Evolutionary conservation across 2,329 filamentous ascomycete genomes (phyloP).

Genomic region (Penicillium brevicompactum): DNA sequence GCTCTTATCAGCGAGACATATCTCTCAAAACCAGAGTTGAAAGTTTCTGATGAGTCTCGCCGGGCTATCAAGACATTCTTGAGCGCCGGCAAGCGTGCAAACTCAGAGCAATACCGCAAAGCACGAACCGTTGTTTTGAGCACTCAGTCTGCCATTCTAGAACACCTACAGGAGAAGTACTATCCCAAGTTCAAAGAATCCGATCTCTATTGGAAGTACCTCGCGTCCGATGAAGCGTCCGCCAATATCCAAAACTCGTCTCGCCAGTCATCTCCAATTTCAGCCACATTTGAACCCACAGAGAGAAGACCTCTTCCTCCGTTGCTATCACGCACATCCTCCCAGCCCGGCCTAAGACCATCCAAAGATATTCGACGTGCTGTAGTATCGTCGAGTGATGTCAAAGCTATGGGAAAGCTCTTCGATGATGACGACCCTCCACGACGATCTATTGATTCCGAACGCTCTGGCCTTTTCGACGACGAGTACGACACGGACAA

Average conservation of each 20-base stretch:
- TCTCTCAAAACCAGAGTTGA: constrained; percentile 77
- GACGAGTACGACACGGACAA: constrained; percentile 74
- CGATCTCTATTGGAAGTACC: constrained; percentile 93
- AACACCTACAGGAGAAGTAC: constrained; percentile 78
- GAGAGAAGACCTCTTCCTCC: constrained; percentile 45
- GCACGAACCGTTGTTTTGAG: constrained; percentile 79
- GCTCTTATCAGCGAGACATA: constrained; percentile 92
- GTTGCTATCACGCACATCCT: constrained; percentile 50
- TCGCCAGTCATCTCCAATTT: constrained; percentile 19
- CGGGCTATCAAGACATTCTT: constrained; percentile 76
- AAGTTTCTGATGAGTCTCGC: constrained; percentile 70
- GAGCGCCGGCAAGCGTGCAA: constrained; percentile 73
- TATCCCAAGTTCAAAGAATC: constrained; percentile 88
- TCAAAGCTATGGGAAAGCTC: constrained; percentile 51
- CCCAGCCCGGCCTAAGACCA: constrained; percentile 46
- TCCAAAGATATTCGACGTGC: constrained; percentile 59
- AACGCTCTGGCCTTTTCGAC: constrained; percentile 68
- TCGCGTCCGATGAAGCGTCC: constrained; percentile 76
- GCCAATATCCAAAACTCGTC: constrained; percentile 24
- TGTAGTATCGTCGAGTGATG: constrained; percentile 63
- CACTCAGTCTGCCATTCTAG: constrained; percentile 79
- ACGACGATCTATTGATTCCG: constrained; percentile 73
- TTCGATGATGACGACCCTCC: constrained; percentile 50
- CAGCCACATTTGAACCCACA: constrained; percentile 30
- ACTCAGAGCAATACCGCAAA: constrained; percentile 76